Evolutionary conservation across 495 filamentous ascomycete genomes (phyloP).

Genomic region (Hypoxylon rickii): DNA sequence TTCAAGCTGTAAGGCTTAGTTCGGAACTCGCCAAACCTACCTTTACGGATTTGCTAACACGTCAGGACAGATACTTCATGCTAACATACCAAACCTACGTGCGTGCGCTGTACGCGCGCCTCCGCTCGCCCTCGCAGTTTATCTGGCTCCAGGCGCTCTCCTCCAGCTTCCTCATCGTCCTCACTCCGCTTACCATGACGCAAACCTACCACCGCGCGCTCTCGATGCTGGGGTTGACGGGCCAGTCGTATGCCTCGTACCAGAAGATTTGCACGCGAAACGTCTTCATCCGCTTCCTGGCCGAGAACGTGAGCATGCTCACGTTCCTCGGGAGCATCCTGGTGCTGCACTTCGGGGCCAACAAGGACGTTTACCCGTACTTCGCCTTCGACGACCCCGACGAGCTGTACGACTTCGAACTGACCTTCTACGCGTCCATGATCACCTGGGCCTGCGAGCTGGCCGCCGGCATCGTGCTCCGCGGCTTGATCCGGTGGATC

Average conservation of each 20-base stretch:
- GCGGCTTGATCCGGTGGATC: conserved; percentile 55
- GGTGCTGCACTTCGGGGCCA: conserved; percentile 64
- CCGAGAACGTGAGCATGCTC: conserved; percentile 69
- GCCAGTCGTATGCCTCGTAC: conserved; percentile 60
- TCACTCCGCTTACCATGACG: conserved; percentile 65
- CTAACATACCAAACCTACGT: conserved; percentile 72
- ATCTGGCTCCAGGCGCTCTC: conserved; percentile 62
- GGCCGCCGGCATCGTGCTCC: conserved; percentile 58
- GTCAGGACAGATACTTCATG: conserved; percentile 58
- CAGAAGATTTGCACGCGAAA: conserved; percentile 63
- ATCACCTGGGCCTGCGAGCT: conserved; percentile 68
- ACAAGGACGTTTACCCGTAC: conserved; percentile 64
- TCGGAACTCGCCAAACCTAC: background rate
- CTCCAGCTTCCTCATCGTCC: conserved; percentile 59
- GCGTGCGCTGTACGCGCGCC: conserved; percentile 67
- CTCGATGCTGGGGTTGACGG: conserved; percentile 52
- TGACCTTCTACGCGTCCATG: conserved; percentile 63
- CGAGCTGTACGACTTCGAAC: conserved; percentile 56
- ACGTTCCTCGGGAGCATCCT: conserved; percentile 63
- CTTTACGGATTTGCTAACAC: conserved; percentile 22
- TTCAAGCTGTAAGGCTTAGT: conserved; percentile 60
- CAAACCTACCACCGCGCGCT: conserved; percentile 56
- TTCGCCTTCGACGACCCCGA: conserved; percentile 57
- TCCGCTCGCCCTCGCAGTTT: conserved; percentile 63
- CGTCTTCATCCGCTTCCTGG: conserved; percentile 64